Conservation (phyloP, 139 green algal species). For the Picochlorum costavermella region DNA sequence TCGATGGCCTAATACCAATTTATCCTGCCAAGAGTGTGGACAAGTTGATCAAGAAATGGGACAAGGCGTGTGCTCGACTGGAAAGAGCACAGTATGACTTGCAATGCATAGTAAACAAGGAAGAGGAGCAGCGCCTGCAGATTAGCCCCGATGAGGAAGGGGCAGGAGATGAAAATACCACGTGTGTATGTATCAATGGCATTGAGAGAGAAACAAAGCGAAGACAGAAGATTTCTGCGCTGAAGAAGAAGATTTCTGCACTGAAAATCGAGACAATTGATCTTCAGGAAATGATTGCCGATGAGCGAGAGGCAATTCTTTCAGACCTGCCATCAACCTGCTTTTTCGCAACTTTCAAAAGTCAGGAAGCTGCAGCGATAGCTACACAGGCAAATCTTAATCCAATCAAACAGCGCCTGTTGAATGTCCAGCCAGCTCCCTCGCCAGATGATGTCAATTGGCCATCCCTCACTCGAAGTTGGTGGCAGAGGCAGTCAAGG, state of each 20-base stretch:
- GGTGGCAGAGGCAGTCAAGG: slow-evolving; percentile 37
- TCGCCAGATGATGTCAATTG: slow-evolving; percentile 34
- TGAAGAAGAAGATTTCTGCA: slow-evolving; percentile 6
- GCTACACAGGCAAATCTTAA: slow-evolving; percentile 32
- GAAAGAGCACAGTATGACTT: slow-evolving; percentile 20
- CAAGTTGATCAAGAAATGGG: slow-evolving; percentile 20
- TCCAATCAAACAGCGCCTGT: slow-evolving; percentile 29
- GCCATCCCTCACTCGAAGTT: slow-evolving; percentile 26
- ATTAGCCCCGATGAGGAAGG: background rate
- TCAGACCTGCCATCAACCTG: slow-evolving; percentile 28
- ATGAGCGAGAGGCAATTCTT: slow-evolving; percentile 15
- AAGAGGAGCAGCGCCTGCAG: background rate
- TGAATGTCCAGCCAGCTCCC: slow-evolving; percentile 23
- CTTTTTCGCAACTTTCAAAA: slow-evolving; percentile 35
- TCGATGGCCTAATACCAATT: slow-evolving; percentile 31
- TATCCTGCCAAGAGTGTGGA: slow-evolving; percentile 28
- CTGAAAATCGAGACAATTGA: background rate
- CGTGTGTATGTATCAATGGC: background rate
- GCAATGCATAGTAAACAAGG: background rate
- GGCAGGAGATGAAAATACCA: background rate
- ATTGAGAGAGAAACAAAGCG: background rate
- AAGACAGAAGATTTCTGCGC: background rate
- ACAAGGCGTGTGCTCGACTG: slow-evolving; percentile 14
- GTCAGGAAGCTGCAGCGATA: slow-evolving; percentile 26
- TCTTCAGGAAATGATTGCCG: slow-evolving; percentile 4